Base-by-base conservation (phyloP, 371 early-diverging fungal species). In the Saksenaea vasiformis region DNA sequence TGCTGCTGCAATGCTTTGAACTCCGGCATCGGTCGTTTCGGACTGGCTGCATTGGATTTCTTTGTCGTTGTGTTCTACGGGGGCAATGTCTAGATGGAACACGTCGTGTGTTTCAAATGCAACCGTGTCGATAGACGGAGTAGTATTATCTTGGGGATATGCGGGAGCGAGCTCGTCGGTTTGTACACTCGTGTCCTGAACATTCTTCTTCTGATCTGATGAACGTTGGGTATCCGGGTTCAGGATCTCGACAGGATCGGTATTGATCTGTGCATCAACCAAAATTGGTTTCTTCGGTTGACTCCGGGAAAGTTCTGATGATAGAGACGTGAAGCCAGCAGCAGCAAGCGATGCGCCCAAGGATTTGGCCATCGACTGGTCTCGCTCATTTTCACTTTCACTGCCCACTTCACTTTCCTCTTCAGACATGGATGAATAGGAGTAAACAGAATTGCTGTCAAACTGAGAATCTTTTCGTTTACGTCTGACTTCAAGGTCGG, bases 261-360 rank as follows among this genome's bases (percentile, higher is more conserved):
- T 36, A 14, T 57, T 57, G 38, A 36, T 17, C 47, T 62, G 54
- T 14, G 65, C 69, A 64, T 66, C 69, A 13, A 65, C 58, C 14
- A 28, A 31, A 10, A 65, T 26, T 22, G 65, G 60, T 36, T 67
- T 60, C 34, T 66, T 64, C 8, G 31, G 24, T 56, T 62, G 66
- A 53, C 64, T 63, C 58, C 74, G 72, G 14, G 72, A 73, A 3
- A 74, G 54, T 56, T 74, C 74, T 9, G 69, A 66, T 1, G 70
- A 74, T 1, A 77, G 28, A 11, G 74, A 63, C 4, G 64, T 65
- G 17, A 71, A 77, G 38, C 65, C 65, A 19, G 56, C 43, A 51
- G 38, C 60, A 9, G 59, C 55, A 22, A 41, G 38, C 1, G 51
- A 47, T 0, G 43, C 65, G 17, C 53, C 60, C 3, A 38, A 35